Percentiles rank a stretch among this genome's conserved stretches.
Conservation (phyloP, 1,139 yeast genomes). For the Taphrina deformans region DNA sequence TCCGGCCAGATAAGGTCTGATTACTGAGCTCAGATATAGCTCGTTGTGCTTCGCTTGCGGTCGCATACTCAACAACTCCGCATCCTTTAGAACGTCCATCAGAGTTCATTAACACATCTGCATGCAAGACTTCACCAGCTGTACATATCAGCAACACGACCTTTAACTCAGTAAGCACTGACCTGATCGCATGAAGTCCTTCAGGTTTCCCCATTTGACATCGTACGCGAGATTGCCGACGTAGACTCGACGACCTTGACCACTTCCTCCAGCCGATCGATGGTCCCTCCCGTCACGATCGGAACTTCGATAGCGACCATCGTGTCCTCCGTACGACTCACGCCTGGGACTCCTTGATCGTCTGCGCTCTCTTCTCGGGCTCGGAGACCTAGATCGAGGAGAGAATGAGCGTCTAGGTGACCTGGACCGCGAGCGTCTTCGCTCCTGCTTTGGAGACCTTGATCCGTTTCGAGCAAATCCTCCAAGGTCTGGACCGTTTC, state of each 20-base stretch:
- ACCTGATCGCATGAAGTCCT: constrained; percentile 61
- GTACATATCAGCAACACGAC: not conserved
- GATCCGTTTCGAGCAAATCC: constrained; percentile 8
- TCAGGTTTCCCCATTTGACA: constrained; percentile 60
- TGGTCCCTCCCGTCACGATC: not conserved
- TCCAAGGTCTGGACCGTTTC: not conserved
- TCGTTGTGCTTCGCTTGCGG: constrained; percentile 63
- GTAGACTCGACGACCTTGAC: constrained; percentile 49
- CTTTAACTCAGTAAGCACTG: constrained; percentile 1
- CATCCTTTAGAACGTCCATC: constrained; percentile 80
- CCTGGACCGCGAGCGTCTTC: constrained; percentile 24
- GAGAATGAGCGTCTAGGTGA: constrained; percentile 26
- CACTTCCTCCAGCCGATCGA: constrained; percentile 24
- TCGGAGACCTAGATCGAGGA: constrained; percentile 26
- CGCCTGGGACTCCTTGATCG: constrained; percentile 25
- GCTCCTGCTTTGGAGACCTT: constrained; percentile 13
- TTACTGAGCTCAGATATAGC: constrained; percentile 77
- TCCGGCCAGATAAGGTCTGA: constrained; percentile 68
- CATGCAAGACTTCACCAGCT: constrained; percentile 75
- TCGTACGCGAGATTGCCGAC: constrained; percentile 66
- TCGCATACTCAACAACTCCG: constrained; percentile 77
- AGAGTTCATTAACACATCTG: constrained; percentile 79
- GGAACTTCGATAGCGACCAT: constrained; percentile 4
- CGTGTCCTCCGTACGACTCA: constrained; percentile 6
- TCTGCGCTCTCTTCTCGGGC: constrained; percentile 20